Percentiles rank a stretch among this genome's conserved stretches.
Evolutionary conservation across 1,139 yeast genomes (phyloP).

Genomic region (Zygosaccharomyces sapae): DNA sequence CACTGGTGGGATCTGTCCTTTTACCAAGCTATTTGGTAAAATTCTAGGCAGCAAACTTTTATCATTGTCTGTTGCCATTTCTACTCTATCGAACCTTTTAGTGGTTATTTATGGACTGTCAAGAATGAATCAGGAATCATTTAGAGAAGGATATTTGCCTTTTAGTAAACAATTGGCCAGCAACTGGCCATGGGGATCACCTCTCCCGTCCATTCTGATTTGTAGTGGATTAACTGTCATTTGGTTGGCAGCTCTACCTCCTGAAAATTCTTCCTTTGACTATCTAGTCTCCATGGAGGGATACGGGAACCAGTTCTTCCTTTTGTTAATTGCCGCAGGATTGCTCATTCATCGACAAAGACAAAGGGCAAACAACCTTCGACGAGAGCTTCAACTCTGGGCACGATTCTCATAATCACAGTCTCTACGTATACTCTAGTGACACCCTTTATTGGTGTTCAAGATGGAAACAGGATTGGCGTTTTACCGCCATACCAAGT

Average conservation of each 20-base stretch:
- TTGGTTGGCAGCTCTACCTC: constrained; percentile 45
- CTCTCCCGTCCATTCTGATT: constrained; percentile 44
- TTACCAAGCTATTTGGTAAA: constrained; percentile 55
- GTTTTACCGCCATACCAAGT: constrained; percentile 51
- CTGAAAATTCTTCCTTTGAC: constrained; percentile 52
- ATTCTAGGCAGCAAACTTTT: constrained; percentile 50
- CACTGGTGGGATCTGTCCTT: constrained; percentile 54
- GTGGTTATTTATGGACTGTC: constrained; percentile 59
- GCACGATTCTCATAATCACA: constrained; percentile 43
- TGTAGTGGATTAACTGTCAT: constrained; percentile 35
- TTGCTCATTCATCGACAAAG: constrained; percentile 47
- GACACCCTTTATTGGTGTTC: constrained; percentile 45
- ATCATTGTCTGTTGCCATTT: constrained; percentile 53
- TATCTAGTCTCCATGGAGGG: constrained; percentile 58
- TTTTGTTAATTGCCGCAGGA: constrained; percentile 49
- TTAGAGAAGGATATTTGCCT: constrained; percentile 60
- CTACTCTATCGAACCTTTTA: constrained; percentile 60
- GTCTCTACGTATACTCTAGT: constrained; percentile 43
- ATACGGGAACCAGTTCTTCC: constrained; percentile 50
- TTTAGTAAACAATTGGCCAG: constrained; percentile 50
- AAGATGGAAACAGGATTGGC: constrained; percentile 43
- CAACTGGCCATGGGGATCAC: constrained; percentile 55
- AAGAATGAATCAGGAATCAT: constrained; percentile 60
- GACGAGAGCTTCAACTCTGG: constrained; percentile 46
- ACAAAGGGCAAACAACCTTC: constrained; percentile 48